Evolutionary conservation across 768 basidiomycete species (phyloP).

Genomic region (Pulveroboletus sp.): DNA sequence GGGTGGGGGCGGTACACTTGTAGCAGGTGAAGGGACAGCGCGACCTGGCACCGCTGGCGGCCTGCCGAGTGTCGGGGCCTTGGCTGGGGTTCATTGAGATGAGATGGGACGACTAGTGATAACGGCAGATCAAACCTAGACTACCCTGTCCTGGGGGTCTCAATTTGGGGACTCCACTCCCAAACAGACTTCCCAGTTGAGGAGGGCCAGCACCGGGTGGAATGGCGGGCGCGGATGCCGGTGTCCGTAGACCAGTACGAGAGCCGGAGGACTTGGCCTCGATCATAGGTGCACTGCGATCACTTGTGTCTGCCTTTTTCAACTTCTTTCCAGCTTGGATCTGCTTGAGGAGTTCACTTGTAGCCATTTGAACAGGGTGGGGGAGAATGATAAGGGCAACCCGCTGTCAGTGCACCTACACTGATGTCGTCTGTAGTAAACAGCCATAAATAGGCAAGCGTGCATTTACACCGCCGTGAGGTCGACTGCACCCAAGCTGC

Average conservation of each 20-base stretch:
- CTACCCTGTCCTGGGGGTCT: constrained; percentile 69
- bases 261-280: constrained; percentile 45
- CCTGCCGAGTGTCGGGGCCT: constrained; percentile 59
- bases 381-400: not conserved
- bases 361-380: constrained; percentile 49
- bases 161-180: constrained; percentile 87
- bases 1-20: constrained; percentile 28
- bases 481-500: too few species aligned
- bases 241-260: constrained; percentile 31
- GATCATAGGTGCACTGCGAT: constrained; percentile 66
- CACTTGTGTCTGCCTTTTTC: constrained; percentile 80
- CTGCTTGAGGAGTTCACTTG: constrained; percentile 68
- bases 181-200: constrained; percentile 81
- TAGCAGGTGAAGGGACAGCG: constrained; percentile 28
- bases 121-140: constrained; percentile 40
- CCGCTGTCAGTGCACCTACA: not conserved
- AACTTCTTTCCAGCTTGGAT: constrained; percentile 80
- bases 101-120: constrained; percentile 3
- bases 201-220: constrained; percentile 52
- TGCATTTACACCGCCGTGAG: not conserved
- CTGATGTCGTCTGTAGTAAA: constrained; percentile 3
- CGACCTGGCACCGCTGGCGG: constrained; percentile 62
- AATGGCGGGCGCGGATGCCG: constrained; percentile 14
- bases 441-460: constrained; percentile 12
- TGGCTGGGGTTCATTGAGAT: constrained; percentile 38